These are phyloP conservation scores for Asterochloris sp. DNA, from an alignment of 139 green algal genomes.

Conservation along the genomic window DNA sequence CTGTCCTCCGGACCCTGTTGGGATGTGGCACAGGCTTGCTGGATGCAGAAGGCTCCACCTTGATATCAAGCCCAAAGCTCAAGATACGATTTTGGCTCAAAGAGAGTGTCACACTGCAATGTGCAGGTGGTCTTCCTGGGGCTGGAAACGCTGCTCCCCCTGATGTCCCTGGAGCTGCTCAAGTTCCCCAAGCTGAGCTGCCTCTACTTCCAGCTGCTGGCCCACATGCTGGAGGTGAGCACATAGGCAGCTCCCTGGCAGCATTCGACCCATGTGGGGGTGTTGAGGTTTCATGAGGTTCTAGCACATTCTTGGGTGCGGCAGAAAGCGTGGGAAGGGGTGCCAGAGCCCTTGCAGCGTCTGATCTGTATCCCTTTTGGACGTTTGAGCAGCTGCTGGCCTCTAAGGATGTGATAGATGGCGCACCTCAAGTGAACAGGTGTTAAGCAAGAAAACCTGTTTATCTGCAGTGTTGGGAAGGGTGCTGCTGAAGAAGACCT, in stretches of 20 bases:
- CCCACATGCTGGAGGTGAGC: constrained; percentile 71
- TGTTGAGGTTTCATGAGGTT: no score
- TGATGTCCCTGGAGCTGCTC: constrained; percentile 74
- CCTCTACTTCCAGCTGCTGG: constrained; percentile 75
- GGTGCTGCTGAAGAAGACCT: no score
- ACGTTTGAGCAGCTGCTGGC: no score
- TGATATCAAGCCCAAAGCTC: background rate
- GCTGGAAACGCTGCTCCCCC: constrained; percentile 73
- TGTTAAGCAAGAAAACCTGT: no score
- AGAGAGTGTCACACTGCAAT: background rate
- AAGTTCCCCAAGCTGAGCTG: constrained; percentile 76
- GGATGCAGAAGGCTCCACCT: background rate
- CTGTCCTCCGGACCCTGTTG: background rate
- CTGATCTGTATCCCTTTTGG: no score
- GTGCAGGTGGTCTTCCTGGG: constrained; percentile 66
- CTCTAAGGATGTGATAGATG: no score
- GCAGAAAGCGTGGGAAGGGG: no score
- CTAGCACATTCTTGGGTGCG: no score
- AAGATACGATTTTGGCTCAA: background rate
- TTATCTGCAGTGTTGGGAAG: no score
- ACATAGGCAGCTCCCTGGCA: background rate
- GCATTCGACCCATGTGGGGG: no score
- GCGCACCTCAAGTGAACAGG: no score
- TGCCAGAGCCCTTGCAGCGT: no score
- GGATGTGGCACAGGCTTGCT: background rate